phyloP scores from a whole-genome alignment of 2,329 filamentous ascomycete species.

The Aspergillus latus region DNA sequence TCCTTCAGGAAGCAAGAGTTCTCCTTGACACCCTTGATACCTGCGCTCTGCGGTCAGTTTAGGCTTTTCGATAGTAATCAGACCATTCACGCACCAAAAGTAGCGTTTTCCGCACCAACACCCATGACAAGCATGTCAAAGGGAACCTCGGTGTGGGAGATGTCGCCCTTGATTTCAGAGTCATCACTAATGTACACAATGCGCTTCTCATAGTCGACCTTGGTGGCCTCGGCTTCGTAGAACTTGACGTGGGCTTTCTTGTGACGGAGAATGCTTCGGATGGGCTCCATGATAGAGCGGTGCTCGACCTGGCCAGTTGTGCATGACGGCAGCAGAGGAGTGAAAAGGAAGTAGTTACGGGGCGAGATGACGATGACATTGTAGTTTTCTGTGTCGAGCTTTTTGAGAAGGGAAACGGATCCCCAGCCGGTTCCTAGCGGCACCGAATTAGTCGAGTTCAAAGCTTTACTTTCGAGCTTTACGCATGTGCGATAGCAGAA shows the following conservation, averaged over 20 bases:
- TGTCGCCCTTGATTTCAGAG: constrained; percentile 85
- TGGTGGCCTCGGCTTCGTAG: constrained; percentile 96
- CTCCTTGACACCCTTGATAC: constrained; percentile 90
- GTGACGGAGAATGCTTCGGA: constrained; percentile 91
- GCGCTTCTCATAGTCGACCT: constrained; percentile 90
- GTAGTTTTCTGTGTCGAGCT: constrained; percentile 98
- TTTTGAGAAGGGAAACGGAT: constrained; percentile 94
- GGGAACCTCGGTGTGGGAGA: constrained; percentile 79
- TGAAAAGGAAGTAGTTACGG: constrained; percentile 99
- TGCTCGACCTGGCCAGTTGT: constrained; percentile 97
- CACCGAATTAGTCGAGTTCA: background rate
- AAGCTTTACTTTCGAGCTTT: too few species aligned
- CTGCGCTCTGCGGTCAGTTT: constrained; percentile 34
- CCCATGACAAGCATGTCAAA: constrained; percentile 99
- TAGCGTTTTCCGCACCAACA: constrained; percentile 97
- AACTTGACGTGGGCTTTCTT: constrained; percentile 92
- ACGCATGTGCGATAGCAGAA: background rate
- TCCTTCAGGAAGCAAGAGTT: constrained; percentile 98
- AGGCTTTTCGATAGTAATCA: background rate
- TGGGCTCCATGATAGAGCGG: constrained; percentile 98
- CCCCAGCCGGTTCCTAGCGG: constrained; percentile 86
- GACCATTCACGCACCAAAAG: constrained; percentile 66
- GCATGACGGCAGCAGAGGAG: constrained; percentile 92
- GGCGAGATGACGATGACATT: constrained; percentile 97
- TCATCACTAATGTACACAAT: constrained; percentile 86